These are phyloP conservation scores for Hypoxylon cercidicola DNA, from an alignment of 495 filamentous ascomycete genomes.

Conservation along the genomic window DNA sequence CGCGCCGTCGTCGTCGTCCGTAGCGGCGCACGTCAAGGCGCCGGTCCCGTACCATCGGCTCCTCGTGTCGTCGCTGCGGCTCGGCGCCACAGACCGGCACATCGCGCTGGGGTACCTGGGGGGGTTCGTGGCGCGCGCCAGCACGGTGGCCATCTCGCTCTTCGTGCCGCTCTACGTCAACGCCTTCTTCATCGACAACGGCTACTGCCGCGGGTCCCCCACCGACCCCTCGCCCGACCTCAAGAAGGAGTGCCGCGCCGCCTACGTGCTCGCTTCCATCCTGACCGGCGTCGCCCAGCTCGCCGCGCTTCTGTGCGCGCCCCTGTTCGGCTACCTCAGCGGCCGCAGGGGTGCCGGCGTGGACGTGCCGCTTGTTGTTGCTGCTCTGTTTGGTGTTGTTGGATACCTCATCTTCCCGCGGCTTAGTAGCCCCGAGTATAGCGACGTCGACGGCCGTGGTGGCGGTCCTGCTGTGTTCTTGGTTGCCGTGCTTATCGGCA, in stretches of 20 bases:
- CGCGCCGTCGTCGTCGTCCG: too few relatives aligned
- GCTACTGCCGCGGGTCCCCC: conserved; percentile 74
- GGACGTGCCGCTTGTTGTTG: conserved; percentile 77
- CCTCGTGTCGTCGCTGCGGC: conserved; percentile 70
- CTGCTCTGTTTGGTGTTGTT: conserved; percentile 74
- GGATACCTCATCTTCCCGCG: conserved; percentile 80
- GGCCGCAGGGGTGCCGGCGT: conserved; percentile 63
- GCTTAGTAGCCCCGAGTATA: conserved; percentile 75
- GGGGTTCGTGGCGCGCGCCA: conserved; percentile 93
- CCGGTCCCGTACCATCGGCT: conserved; percentile 60
- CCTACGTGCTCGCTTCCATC: conserved; percentile 85
- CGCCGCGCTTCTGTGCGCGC: conserved; percentile 83
- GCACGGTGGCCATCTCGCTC: conserved; percentile 92
- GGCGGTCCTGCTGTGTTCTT: conserved; percentile 75
- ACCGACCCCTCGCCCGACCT: conserved; percentile 71
- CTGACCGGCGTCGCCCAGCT: conserved; percentile 90
- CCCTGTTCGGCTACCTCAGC: conserved; percentile 83
- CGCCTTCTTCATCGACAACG: conserved; percentile 83
- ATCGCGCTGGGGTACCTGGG: conserved; percentile 91
- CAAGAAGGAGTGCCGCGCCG: conserved; percentile 81
- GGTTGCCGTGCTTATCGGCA: conserved; percentile 81
- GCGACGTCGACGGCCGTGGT: conserved; percentile 63
- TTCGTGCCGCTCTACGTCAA: conserved; percentile 95
- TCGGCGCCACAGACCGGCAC: conserved; percentile 78
- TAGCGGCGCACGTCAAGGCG: background rate